phyloP scores from a whole-genome alignment of 192 early-diverging fungal species.

The Umbelopsis sp. region DNA sequence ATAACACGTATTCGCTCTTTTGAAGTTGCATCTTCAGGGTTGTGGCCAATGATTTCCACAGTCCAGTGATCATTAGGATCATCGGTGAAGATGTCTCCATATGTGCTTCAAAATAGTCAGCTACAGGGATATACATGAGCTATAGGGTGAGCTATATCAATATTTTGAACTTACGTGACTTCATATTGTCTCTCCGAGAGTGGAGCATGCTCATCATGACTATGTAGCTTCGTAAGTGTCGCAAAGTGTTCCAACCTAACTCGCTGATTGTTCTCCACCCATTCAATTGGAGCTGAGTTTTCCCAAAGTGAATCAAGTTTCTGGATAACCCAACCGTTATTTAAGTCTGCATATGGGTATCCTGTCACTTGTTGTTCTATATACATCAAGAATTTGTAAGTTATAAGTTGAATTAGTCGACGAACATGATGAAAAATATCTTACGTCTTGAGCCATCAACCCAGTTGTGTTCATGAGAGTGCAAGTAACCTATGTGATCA shows the following conservation, averaged over 20 bases:
- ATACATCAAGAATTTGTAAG: not conserved
- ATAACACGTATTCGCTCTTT: conserved; percentile 59
- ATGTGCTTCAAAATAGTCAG: conserved; percentile 46
- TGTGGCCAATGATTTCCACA: conserved; percentile 69
- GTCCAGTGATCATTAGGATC: conserved; percentile 90
- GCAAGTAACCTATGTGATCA: conserved; percentile 79
- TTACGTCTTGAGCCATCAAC: conserved; percentile 74
- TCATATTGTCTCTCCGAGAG: conserved; percentile 70
- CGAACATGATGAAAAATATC: conserved; percentile 1
- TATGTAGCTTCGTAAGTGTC: conserved; percentile 67
- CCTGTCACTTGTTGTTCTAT: conserved; percentile 77
- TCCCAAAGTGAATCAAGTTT: conserved; percentile 20
- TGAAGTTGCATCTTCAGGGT: conserved; percentile 52
- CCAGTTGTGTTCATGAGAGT: conserved; percentile 72
- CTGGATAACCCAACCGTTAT: conserved; percentile 78
- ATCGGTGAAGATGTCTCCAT: conserved; percentile 70
- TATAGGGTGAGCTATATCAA: not conserved
- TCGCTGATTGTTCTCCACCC: conserved; percentile 69
- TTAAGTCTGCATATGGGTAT: conserved; percentile 83
- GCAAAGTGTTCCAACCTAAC: conserved; percentile 73
- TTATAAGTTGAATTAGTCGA: not conserved
- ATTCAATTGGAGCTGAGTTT: conserved; percentile 43
- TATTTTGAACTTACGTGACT: conserved; percentile 49
- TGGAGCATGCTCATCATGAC: conserved; percentile 71
- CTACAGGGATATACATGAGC: not conserved